Evolutionary conservation across 1,284 basidiomycete species (phyloP).

Genomic region (Cystobasidium slooffiae): DNA sequence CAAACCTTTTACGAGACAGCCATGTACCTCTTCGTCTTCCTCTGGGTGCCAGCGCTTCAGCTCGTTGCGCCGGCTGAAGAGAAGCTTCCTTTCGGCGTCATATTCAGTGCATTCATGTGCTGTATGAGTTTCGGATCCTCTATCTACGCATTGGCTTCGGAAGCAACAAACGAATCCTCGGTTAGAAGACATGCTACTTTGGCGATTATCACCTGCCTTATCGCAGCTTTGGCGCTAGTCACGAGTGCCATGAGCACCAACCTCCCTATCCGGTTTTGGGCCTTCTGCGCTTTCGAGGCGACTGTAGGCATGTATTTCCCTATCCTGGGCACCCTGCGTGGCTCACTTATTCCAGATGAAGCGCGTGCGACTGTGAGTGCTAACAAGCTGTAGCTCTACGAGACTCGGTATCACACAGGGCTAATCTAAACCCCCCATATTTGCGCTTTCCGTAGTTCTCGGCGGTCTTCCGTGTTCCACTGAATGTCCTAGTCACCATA

Average conservation of each 20-base stretch:
- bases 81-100: conserved; percentile 69
- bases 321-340: conserved; percentile 73
- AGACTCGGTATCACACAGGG: not conserved
- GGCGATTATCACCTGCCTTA: conserved; percentile 67
- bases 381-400: not conserved
- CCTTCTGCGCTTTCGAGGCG: conserved; percentile 73
- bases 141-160: conserved; percentile 66
- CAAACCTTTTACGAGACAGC: conserved; percentile 79
- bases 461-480: conserved; percentile 71
- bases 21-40: conserved; percentile 79
- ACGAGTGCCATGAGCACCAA: conserved; percentile 61
- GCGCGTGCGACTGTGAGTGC: conserved; percentile 70
- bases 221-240: conserved; percentile 66
- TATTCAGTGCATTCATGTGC: conserved; percentile 77
- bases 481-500: conserved; percentile 73
- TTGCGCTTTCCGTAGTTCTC: conserved; percentile 61
- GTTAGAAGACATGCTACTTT: conserved; percentile 69
- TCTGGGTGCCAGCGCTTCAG: conserved; percentile 75
- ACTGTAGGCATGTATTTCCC: conserved; percentile 79
- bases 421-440: conserved; percentile 19
- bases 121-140: conserved; percentile 77
- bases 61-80: conserved; percentile 61
- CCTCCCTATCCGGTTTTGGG: conserved; percentile 68
- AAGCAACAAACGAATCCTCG: conserved; percentile 55
- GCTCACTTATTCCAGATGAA: conserved; percentile 70